phyloP scores from a whole-genome alignment of 257 asterid genomes.

The Nemophila menziesii region DNA sequence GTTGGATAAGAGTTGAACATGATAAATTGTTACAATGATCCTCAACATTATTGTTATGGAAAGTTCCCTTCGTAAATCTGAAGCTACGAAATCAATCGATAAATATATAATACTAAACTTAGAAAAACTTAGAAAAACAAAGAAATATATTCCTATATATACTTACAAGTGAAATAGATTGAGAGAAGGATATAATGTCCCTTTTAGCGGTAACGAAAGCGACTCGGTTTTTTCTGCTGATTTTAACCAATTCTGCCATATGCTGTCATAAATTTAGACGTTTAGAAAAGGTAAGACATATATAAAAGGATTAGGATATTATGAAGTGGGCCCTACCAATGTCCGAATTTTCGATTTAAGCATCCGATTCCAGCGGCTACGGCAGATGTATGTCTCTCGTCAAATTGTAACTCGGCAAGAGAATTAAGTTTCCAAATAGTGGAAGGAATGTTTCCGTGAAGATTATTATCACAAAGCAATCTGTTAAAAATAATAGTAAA shows the following conservation, averaged over 20 bases:
- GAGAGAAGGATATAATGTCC: slow-evolving; percentile 35
- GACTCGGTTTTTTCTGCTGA: slow-evolving; percentile 27
- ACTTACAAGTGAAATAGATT: slow-evolving; percentile 48
- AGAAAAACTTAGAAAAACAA: background rate
- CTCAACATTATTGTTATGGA: slow-evolving; percentile 20
- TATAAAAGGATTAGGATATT: background rate
- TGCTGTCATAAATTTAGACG: slow-evolving; percentile 28
- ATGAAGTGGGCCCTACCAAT: slow-evolving; percentile 34
- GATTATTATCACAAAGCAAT: slow-evolving; percentile 56
- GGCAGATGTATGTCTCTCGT: slow-evolving; percentile 36
- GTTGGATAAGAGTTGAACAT: slow-evolving; percentile 27
- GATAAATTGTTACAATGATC: slow-evolving; percentile 27
- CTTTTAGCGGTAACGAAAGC: slow-evolving; percentile 22
- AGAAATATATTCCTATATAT: slow-evolving; percentile 9
- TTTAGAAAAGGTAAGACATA: background rate
- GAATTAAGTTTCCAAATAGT: slow-evolving; percentile 56
- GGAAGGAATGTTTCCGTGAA: slow-evolving; percentile 60
- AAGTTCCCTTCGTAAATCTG: slow-evolving; percentile 26
- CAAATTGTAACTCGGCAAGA: slow-evolving; percentile 46
- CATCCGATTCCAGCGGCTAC: slow-evolving; percentile 36
- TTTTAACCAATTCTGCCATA: slow-evolving; percentile 27
- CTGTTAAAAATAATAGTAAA: slow-evolving; percentile 21
- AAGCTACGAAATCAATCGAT: slow-evolving; percentile 21
- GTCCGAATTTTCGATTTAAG: slow-evolving; percentile 62
- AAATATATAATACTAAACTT: slow-evolving; percentile 4